A percentile compares a stretch with the other conserved stretches of the same genome.
These are phyloP conservation scores for Plasmodium vivax DNA, from an alignment of 169 alveolate species.

Conservation along the genomic window DNA sequence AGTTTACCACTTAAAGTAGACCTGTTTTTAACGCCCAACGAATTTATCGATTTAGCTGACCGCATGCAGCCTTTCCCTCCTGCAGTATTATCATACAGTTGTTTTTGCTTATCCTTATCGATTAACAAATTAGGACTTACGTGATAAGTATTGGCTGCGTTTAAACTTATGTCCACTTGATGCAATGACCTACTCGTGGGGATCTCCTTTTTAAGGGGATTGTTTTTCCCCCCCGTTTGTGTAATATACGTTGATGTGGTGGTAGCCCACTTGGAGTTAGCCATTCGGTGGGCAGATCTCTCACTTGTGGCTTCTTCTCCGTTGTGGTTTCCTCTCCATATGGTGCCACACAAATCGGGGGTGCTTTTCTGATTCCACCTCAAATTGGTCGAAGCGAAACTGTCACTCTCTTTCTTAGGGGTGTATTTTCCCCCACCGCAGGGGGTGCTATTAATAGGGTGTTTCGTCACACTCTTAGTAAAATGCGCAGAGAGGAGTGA, in stretches of 20 bases:
- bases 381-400: not conserved
- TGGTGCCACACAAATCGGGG: not conserved
- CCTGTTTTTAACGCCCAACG: constrained; percentile 13
- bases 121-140: constrained; percentile 9
- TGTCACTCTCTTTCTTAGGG: not conserved
- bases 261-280: not conserved
- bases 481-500: not conserved
- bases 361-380: not conserved
- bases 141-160: not conserved
- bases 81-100: not conserved
- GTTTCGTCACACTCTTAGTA: not conserved
- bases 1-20: constrained; percentile 1
- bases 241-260: not conserved
- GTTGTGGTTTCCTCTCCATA: not conserved
- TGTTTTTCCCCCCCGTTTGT: not conserved
- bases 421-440: not conserved
- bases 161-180: not conserved
- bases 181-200: not conserved
- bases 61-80: not conserved
- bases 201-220: not conserved
- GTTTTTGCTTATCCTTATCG: not conserved
- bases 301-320: not conserved
- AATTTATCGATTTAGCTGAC: not conserved
- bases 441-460: not conserved
- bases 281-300: not conserved